Evolutionary conservation across 768 basidiomycete genomes (phyloP), one percentile per base, ranked within the genome.

Genomic region (Suillus cothurnatus): DNA sequence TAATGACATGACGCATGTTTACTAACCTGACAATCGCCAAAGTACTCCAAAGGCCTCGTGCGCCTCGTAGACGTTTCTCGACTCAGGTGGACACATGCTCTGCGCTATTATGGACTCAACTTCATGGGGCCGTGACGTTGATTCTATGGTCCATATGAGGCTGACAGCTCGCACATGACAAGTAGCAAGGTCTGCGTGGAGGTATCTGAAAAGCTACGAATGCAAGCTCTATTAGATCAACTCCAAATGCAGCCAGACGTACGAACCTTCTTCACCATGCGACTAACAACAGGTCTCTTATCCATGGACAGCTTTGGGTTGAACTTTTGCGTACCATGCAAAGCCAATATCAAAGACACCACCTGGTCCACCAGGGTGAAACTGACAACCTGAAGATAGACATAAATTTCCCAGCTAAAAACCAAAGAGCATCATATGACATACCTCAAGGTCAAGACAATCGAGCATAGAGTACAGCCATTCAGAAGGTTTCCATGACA

Each of bases 1-100:
- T 28, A 26, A 19, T 52, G 17, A 34, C 5, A 28, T 12, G 28
- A n/a, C 41, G 52, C 58, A 43, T 19, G 11, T 34, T 19, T 49
- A 71, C 82, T 66, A 57, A 92, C 96, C 94, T 58, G 90, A 91
- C 64, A 95, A 78, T 64, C 95, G 85, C 97, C 97, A 99, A 7
- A 99, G 79, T 4, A 93, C 87, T 3, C 97, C 95, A 74, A 99
- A 98, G 0, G 92, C 92, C 69, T 97, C 92, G 71, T 89, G 93
- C 2, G 88, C 86, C 23, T 86, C 84, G 21, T 84, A 77, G 3
- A 84, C 78, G 49, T 81, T 80, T 2, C 72, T 72, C 8, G 80
- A 76, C 38, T 87, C 82, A 0, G 82, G 72, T 8, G 88, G 85
- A 12, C 84, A 84, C 80, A 99, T 84, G 19, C 84, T 85, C 64